phyloP scores from a whole-genome alignment of 1,284 basidiomycete genomes.

The Microbotryomycetes sp. region DNA sequence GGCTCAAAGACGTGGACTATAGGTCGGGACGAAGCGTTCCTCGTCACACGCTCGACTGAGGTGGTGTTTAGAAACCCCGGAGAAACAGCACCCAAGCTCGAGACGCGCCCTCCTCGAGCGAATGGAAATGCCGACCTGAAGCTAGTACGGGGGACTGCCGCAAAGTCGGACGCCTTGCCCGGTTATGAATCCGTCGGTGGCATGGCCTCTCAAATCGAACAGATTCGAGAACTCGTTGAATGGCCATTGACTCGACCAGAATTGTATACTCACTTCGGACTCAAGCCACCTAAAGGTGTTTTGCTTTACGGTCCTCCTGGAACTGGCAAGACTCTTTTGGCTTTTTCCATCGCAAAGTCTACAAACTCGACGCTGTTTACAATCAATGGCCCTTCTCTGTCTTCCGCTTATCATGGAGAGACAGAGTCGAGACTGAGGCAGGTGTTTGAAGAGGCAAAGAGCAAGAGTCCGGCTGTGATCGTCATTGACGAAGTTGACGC shows the following conservation, averaged over 20 bases:
- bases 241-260: conserved; percentile 85
- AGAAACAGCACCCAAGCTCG: conserved; percentile 6
- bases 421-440: conserved; percentile 84
- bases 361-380: conserved; percentile 70
- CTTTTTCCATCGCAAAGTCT: conserved; percentile 67
- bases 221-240: conserved; percentile 89
- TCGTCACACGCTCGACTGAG: conserved; percentile 10
- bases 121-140: conserved; percentile 32
- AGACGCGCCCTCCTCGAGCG: conserved; percentile 6
- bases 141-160: conserved; percentile 32
- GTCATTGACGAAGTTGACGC: conserved; percentile 97
- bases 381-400: conserved; percentile 90
- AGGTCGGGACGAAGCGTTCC: background rate
- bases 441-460: conserved; percentile 77
- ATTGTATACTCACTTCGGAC: conserved; percentile 78
- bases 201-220: conserved; percentile 74
- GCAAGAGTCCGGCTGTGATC: conserved; percentile 71
- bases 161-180: conserved; percentile 37
- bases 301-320: conserved; percentile 87
- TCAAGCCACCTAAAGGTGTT: conserved; percentile 83
- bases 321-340: conserved; percentile 89
- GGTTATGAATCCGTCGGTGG: conserved; percentile 72
- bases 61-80: conserved; percentile 17
- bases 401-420: conserved; percentile 91
- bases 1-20: background rate